These are phyloP conservation scores for Pterocarpus macrocarpus DNA, from an alignment of 306 rosid genomes.

Conservation along the genomic window DNA sequence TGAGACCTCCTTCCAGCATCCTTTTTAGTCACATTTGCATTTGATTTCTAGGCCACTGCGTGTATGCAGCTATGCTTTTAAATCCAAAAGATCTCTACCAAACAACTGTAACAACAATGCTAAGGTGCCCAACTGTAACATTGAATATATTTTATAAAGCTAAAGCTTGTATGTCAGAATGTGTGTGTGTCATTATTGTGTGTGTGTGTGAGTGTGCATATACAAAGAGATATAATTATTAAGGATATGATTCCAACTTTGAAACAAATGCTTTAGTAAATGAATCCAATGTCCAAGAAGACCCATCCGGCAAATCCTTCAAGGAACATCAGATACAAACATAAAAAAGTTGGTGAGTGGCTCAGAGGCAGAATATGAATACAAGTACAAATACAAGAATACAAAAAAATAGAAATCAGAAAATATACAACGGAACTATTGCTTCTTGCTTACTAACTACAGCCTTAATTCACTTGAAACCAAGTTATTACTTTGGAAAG, in stretches of 20 bases:
- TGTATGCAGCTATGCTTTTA: constrained; percentile 93
- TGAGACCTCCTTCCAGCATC: constrained; percentile 82
- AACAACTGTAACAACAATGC: constrained; percentile 59
- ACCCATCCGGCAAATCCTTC: constrained; percentile 71
- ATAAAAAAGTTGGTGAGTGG: background rate
- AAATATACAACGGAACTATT: constrained; percentile 14
- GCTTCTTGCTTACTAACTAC: background rate
- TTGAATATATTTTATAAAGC: background rate
- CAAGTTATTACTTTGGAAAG: too few relatives aligned
- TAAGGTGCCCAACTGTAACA: constrained; percentile 63
- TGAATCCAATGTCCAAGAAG: constrained; percentile 79
- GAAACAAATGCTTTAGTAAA: constrained; percentile 65
- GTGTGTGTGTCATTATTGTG: too few relatives aligned
- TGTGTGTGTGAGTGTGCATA: too few relatives aligned
- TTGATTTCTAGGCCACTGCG: constrained; percentile 85
- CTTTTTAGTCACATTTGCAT: constrained; percentile 58
- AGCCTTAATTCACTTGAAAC: constrained; percentile 1
- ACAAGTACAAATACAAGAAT: background rate
- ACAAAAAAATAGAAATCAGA: constrained; percentile 1
- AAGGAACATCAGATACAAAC: constrained; percentile 22
- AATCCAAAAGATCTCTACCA: constrained; percentile 68
- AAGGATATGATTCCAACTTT: constrained; percentile 95
- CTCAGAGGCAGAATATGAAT: constrained; percentile 16
- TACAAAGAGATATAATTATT: background rate
- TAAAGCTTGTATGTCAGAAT: background rate